These are phyloP conservation scores for Xanthoconium separans DNA, from an alignment of 1,284 basidiomycete genomes.

Conservation along the genomic window DNA sequence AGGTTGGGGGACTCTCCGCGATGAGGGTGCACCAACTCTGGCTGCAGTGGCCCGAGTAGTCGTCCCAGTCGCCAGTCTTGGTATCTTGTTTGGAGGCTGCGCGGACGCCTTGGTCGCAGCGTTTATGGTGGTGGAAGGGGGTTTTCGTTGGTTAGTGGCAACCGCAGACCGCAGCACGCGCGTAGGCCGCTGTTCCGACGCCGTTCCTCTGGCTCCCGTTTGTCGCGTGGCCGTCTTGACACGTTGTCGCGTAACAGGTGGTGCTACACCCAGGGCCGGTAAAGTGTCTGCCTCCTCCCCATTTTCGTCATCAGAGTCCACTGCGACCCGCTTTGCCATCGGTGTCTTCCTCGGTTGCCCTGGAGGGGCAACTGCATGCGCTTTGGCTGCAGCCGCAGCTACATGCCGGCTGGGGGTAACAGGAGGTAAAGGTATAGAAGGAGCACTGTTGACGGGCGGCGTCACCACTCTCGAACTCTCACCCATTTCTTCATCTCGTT, in stretches of 20 bases:
- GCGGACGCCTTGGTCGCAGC: conserved; percentile 35
- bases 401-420: conserved; percentile 78
- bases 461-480: conserved; percentile 35
- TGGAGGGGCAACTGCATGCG: conserved; percentile 67
- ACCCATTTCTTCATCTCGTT: conserved; percentile 57
- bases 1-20: conserved; percentile 38
- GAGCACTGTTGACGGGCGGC: conserved; percentile 36
- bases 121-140: conserved; percentile 39
- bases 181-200: conserved; percentile 68
- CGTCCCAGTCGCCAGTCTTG: conserved; percentile 61
- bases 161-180: conserved; percentile 73
- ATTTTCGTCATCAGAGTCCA: conserved; percentile 52
- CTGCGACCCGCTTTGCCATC: conserved; percentile 64
- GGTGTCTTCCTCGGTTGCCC: conserved; percentile 87
- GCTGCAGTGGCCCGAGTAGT: conserved; percentile 34
- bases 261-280: conserved; percentile 55
- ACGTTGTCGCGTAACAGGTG: conserved; percentile 40
- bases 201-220: conserved; percentile 45
- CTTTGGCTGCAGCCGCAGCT: conserved; percentile 63
- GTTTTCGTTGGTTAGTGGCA: conserved; percentile 32
- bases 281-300: conserved; percentile 59
- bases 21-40: conserved; percentile 43
- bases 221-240: conserved; percentile 44
- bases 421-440: conserved; percentile 52
- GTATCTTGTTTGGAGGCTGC: conserved; percentile 73